A percentile compares a stretch with the other conserved stretches of the same genome.
These are phyloP conservation scores for Trichoderma oligosporum DNA, from an alignment of 2,329 filamentous ascomycete species.

Conservation along the genomic window DNA sequence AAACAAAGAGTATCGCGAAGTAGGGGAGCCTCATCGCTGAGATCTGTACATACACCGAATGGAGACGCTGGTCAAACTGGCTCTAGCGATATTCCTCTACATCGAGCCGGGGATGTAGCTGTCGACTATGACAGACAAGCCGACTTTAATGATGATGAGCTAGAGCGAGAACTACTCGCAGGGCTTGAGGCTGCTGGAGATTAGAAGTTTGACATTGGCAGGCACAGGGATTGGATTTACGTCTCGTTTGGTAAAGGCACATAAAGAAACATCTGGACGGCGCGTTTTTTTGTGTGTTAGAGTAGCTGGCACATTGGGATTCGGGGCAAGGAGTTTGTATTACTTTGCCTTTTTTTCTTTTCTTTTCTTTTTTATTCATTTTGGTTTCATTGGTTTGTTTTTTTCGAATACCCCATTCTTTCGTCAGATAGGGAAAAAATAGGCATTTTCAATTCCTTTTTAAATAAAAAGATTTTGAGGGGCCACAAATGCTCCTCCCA, in stretches of 20 bases:
- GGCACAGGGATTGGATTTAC: not conserved
- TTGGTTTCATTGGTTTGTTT: not conserved
- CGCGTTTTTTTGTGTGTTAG: slow-evolving; percentile 12
- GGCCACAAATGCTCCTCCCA: not conserved
- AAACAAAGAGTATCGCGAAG: slow-evolving; percentile 47
- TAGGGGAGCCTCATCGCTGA: slow-evolving; percentile 44
- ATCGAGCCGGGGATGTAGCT: slow-evolving; percentile 21
- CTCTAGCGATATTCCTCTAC: not conserved
- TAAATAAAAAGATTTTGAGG: not conserved
- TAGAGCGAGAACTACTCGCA: slow-evolving; percentile 61
- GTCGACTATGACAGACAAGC: slow-evolving; percentile 30
- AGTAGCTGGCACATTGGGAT: slow-evolving; percentile 5
- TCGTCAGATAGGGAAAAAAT: slow-evolving; percentile 6
- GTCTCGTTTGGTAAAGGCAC: not conserved
- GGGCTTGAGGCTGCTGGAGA: slow-evolving; percentile 48
- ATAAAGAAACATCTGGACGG: slow-evolving; percentile 10
- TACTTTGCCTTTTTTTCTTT: not conserved
- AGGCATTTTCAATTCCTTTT: not conserved
- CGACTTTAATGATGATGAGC: slow-evolving; percentile 52
- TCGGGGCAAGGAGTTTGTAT: slow-evolving; percentile 1
- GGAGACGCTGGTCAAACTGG: slow-evolving; percentile 32
- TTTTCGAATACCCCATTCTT: slow-evolving; percentile 4
- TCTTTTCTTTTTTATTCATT: not conserved
- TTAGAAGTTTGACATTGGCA: slow-evolving; percentile 25
- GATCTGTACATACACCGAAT: slow-evolving; percentile 43